Percentiles rank a stretch among this genome's conserved stretches.
phyloP scores from a whole-genome alignment of 2,329 filamentous ascomycete genomes.

The Fusarium gaditjirri region DNA sequence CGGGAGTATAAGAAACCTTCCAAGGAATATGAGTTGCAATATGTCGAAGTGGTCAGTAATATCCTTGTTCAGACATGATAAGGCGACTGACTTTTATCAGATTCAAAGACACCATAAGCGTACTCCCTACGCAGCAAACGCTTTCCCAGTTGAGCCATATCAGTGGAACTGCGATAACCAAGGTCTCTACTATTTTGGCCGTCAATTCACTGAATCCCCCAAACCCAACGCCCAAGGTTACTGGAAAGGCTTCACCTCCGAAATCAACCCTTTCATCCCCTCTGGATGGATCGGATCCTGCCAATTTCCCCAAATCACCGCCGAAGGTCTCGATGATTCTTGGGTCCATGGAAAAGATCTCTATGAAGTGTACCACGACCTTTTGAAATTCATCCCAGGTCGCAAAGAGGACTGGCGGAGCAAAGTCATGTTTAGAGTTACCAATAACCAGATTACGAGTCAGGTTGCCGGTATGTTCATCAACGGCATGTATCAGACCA shows the following conservation, averaged over 20 bases:
- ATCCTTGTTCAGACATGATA: accelerated
- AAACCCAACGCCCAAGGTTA: conserved; percentile 66
- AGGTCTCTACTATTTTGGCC: conserved; percentile 75
- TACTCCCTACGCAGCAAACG: conserved; percentile 81
- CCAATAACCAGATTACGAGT: conserved; percentile 84
- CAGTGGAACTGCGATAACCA: conserved; percentile 78
- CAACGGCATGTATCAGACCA: conserved; percentile 71
- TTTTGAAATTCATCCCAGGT: conserved; percentile 73
- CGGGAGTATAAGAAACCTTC: conserved; percentile 69
- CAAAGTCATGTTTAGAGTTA: conserved; percentile 74
- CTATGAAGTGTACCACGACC: conserved; percentile 77
- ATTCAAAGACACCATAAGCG: conserved; percentile 88
- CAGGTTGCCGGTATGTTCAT: conserved; percentile 83
- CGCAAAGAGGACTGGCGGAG: conserved; percentile 54
- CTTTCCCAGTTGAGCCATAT: conserved; percentile 78
- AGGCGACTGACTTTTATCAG: conserved; percentile 47
- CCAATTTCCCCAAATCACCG: conserved; percentile 84
- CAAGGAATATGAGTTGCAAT: conserved; percentile 71
- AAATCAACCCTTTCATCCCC: conserved; percentile 73
- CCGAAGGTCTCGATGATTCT: conserved; percentile 76
- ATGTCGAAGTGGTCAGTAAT: conserved; percentile 76
- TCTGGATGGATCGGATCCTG: conserved; percentile 78
- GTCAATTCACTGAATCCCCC: conserved; percentile 58
- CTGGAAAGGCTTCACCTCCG: conserved; percentile 71
- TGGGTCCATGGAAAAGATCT: conserved; percentile 81